A percentile compares a stretch with the other conserved stretches of the same genome.
Conservation (phyloP, 495 filamentous ascomycete genomes). For the Cryomyces minteri region DNA sequence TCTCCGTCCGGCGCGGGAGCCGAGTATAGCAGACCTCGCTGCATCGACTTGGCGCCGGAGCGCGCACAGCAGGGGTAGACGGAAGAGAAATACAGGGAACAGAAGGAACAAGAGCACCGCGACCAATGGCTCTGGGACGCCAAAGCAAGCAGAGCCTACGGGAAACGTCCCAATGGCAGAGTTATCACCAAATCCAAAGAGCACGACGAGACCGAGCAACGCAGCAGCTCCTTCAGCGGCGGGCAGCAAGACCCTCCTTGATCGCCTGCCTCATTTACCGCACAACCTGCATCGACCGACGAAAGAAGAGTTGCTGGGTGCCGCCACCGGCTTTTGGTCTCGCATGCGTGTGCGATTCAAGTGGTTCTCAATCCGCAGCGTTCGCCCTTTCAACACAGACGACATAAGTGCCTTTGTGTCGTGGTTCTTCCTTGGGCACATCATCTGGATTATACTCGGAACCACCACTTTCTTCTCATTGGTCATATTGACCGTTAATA, state of each 20-base stretch:
- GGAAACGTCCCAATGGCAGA: background rate
- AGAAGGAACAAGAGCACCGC: slow-evolving; percentile 28
- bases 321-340: slow-evolving; percentile 84
- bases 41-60: background rate
- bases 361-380: slow-evolving; percentile 90
- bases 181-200: background rate
- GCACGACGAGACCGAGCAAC: background rate
- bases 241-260: slow-evolving; percentile 30
- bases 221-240: background rate
- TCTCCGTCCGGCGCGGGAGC: background rate
- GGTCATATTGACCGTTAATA: slow-evolving; percentile 77
- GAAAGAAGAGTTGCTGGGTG: slow-evolving; percentile 82
- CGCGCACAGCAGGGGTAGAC: background rate
- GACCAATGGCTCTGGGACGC: slow-evolving; percentile 8
- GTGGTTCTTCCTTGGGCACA: slow-evolving; percentile 83
- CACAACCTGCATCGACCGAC: slow-evolving; percentile 60
- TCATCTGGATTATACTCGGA: slow-evolving; percentile 85
- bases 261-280: slow-evolving; percentile 49
- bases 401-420: slow-evolving; percentile 91
- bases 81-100: background rate
- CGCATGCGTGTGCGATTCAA: slow-evolving; percentile 87
- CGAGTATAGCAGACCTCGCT: background rate
- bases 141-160: background rate
- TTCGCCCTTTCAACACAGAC: slow-evolving; percentile 87
- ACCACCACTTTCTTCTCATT: slow-evolving; percentile 96